Evolutionary conservation across 2,329 filamentous ascomycete genomes (phyloP), one percentile per base, ranked within the genome.

Genomic region (Dactylellina drechsleri): DNA sequence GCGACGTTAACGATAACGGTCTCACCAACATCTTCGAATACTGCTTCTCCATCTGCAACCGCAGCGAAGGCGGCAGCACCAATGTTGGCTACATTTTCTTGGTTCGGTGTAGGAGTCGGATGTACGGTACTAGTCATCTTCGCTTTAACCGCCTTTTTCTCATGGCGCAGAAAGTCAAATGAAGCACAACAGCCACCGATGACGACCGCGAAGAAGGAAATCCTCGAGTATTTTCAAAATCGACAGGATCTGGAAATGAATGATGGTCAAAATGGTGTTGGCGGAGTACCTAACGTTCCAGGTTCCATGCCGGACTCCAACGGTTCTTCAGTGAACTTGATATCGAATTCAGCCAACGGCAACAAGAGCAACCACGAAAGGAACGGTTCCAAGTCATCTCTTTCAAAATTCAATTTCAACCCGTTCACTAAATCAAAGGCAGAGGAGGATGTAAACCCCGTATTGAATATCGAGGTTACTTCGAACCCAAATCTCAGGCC

Each of bases 391-490:
- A 68, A 68, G 15, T 53, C 43, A 28, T 68, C 65, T 4, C 43
- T 70, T 5, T 20, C 23, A 15, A 53, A 54, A 15, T 70, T 70
- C 36, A 57, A 70, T 41, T 70, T 70, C 36, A 62, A 45, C 16
- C 57, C 66, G 0, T 20, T 40, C 28, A 62, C 66, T 20, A 61
- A 62, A 23, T 70, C 66, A 13, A 60, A 60, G 23, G 10, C 10
- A 26, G 57, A 70, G 20, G 66, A 70, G 13, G 57, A 68, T 8
- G 31, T 3, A 10, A 36, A 36, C 15, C 71, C 52, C 6, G 20
- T 60, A 1, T 41, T 75, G n/a, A 58, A 65, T n/a, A 68, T 75
- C 59, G 64, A 75, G 15, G 71, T 75, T 45, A 75, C 71, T 12
- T 59, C 64, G 10, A 75, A 75, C 40, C 71, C 64, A 5, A 40